Evolutionary conservation across 2,329 filamentous ascomycete species (phyloP), one percentile per base, ranked within the genome.

Genomic region (Didymella sp.): DNA sequence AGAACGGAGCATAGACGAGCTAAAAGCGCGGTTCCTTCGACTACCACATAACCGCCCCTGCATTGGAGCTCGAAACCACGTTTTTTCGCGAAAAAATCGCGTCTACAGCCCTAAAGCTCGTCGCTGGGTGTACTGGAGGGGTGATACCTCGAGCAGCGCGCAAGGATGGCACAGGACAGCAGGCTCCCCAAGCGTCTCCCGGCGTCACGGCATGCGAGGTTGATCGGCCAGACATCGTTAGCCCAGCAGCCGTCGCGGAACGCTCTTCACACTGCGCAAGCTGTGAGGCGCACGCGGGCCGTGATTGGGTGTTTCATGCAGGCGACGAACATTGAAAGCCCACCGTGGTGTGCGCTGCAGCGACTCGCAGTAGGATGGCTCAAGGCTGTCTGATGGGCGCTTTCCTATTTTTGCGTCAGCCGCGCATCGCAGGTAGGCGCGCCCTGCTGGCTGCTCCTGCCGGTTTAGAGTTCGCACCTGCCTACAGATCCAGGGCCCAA

Each of bases 11-110:
- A 25, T 57, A 55, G 51, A 62, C 57, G 68, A 51, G 63, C 63
- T 55, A 61, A 68, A 62, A 61, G 60, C 58, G 63, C 63, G 62
- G 64, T 66, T 69, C 62, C 64, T 69, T 69, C 62, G 63, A 63
- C 51, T 56, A 54, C 42, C 56, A 48, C 54, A 56, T 50, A 69
- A 55, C 59, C 30, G 55, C 59, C 63, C 65, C 70, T 69, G 68
- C 68, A 63, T 68, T 55, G 57, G 62, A 61, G 62, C 62, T 64
- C 58, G 55, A 37, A 48, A 48, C 61, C 64, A 68, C 69, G 64
- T 71, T 70, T 73, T 73, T 70, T 63, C 30, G 66, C 66, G 62
- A 58, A 70, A 73, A 72, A 68, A 58, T 58, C 60, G 62, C 64
- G 63, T 72, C 62, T 72, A 62, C 60, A 69, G 69, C 66, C 64